Evolutionary conservation across 2,329 filamentous ascomycete genomes (phyloP).

Genomic region (Coniochaeta hoffmannii): DNA sequence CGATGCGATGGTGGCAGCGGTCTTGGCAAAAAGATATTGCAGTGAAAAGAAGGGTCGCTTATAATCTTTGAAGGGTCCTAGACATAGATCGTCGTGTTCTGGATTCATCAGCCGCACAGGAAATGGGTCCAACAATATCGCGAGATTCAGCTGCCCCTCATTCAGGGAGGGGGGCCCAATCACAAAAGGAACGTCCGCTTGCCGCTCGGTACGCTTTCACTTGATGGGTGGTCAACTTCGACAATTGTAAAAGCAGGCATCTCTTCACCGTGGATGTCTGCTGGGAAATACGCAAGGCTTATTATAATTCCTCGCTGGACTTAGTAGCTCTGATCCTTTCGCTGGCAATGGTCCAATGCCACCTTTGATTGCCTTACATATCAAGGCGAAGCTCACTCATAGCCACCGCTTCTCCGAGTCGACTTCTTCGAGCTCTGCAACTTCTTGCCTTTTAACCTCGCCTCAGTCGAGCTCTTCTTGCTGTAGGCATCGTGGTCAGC

Average conservation of each 20-base stretch:
- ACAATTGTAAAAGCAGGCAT: not conserved
- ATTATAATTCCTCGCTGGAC: too few species aligned
- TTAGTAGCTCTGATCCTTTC: too few species aligned
- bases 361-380: too few species aligned
- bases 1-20: not conserved
- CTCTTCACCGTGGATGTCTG: not conserved
- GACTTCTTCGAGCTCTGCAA: conserved; percentile 14
- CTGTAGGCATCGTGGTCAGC: conserved; percentile 5
- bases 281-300: too few species aligned
- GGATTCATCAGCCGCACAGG: not conserved
- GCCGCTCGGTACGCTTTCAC: too few species aligned
- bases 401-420: conserved; percentile 1
- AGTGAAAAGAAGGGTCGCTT: not conserved
- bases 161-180: not conserved
- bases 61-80: not conserved
- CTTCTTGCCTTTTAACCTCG: conserved; percentile 15
- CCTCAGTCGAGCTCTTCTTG: conserved; percentile 14
- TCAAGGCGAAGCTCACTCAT: not conserved
- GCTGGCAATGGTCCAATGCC: too few species aligned
- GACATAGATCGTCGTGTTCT: not conserved
- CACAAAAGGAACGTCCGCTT: not conserved
- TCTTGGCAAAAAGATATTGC: not conserved
- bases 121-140: not conserved
- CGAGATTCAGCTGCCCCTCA: conserved; percentile 1
- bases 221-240: not conserved